phyloP scores from a whole-genome alignment of 2,329 filamentous ascomycete genomes.

The Purpureocillium takamizusanense region DNA sequence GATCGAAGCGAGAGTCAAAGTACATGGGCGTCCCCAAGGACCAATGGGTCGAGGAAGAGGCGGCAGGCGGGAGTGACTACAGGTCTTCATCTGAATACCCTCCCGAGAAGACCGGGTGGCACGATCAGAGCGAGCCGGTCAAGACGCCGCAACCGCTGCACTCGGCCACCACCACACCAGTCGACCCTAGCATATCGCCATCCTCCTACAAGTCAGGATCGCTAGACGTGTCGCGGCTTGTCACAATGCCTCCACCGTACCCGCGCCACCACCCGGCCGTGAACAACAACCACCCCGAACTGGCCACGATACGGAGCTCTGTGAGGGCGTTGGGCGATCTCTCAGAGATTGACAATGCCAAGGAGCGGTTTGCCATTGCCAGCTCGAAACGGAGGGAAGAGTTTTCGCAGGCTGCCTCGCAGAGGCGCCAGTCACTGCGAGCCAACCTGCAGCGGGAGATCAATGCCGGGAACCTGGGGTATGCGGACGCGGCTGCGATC shows the following conservation, averaged over 20 bases:
- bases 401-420: constrained; percentile 35
- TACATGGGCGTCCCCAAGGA: constrained; percentile 91
- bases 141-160: constrained; percentile 34
- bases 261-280: constrained; percentile 91
- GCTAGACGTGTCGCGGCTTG: constrained; percentile 81
- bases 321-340: constrained; percentile 70
- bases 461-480: constrained; percentile 66
- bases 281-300: constrained; percentile 88
- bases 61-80: constrained; percentile 28
- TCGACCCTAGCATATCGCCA: constrained; percentile 32
- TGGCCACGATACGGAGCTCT: constrained; percentile 65
- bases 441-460: constrained; percentile 73
- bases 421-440: constrained; percentile 56
- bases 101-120: constrained; percentile 47
- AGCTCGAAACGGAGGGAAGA: constrained; percentile 52
- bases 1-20: constrained; percentile 85
- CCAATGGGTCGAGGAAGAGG: constrained; percentile 53
- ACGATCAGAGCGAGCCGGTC: constrained; percentile 32
- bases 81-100: constrained; percentile 40
- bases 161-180: constrained; percentile 29
- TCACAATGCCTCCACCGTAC: constrained; percentile 89
- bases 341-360: constrained; percentile 59
- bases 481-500: constrained; percentile 72
- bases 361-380: constrained; percentile 49
- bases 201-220: constrained; percentile 41